Percentiles rank a stretch among this genome's conserved stretches.
Evolutionary conservation across 768 basidiomycete species (phyloP).

Genomic region (Termitomyces sp.): DNA sequence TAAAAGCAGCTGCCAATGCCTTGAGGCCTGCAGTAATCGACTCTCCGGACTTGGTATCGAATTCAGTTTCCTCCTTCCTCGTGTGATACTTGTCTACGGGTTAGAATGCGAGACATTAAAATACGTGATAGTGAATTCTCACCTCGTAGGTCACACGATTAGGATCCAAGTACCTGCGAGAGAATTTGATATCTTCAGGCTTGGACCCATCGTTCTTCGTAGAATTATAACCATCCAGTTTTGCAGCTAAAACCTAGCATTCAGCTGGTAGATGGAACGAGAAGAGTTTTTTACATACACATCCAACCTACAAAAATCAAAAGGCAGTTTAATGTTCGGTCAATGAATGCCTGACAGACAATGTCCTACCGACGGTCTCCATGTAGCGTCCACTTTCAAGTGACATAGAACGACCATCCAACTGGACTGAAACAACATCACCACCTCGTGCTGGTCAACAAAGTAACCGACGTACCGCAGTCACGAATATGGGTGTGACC

Average conservation of each 20-base stretch:
- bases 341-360: too few relatives aligned
- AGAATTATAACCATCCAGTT: slow-evolving; percentile 24
- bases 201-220: not conserved
- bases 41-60: slow-evolving; percentile 56
- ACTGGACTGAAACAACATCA: slow-evolving; percentile 38
- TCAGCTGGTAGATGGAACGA: not conserved
- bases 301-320: slow-evolving; percentile 46
- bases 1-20: slow-evolving; percentile 49
- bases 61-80: slow-evolving; percentile 37
- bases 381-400: slow-evolving; percentile 86
- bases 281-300: slow-evolving; percentile 34
- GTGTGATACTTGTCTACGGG: slow-evolving; percentile 50
- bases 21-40: slow-evolving; percentile 54
- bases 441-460: not conserved
- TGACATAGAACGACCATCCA: slow-evolving; percentile 71
- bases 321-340: not conserved
- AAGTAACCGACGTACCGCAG: slow-evolving; percentile 44
- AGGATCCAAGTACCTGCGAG: slow-evolving; percentile 72
- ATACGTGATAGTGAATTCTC: not conserved
- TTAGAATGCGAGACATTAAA: not conserved
- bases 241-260: slow-evolving; percentile 30
- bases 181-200: slow-evolving; percentile 56
- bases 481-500: slow-evolving; percentile 80
- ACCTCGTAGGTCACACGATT: slow-evolving; percentile 76
- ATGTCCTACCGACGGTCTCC: slow-evolving; percentile 78